Evolutionary conservation across 2,329 filamentous ascomycete genomes (phyloP).

Genomic region (Beauveria pseudobassiana): DNA sequence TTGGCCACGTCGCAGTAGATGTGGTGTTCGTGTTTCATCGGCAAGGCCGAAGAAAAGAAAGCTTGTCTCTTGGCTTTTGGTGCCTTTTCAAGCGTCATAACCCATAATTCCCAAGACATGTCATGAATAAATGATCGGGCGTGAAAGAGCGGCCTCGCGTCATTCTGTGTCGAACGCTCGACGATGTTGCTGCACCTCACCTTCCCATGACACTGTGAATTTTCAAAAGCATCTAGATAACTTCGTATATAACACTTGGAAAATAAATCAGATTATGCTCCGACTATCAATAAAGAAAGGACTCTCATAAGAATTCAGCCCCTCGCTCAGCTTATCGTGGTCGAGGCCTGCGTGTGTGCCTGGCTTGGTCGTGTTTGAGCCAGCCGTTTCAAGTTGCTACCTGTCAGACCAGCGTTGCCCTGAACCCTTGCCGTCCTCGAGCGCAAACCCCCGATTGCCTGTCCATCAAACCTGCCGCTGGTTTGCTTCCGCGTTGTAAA

Average conservation of each 20-base stretch:
- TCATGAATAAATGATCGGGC: not conserved
- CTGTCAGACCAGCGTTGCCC: constrained; percentile 7
- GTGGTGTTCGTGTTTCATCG: not conserved
- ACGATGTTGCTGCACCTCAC: not conserved
- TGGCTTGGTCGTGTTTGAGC: constrained; percentile 7
- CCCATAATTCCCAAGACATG: not conserved
- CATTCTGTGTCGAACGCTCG: too few relatives aligned
- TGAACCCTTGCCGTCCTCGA: not conserved
- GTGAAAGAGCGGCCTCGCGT: not conserved
- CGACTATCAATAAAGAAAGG: too few relatives aligned
- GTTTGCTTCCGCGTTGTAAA: not conserved
- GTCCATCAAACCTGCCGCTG: not conserved
- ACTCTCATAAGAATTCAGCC: not conserved
- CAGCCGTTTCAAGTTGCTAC: constrained; percentile 9
- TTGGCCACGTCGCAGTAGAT: not conserved
- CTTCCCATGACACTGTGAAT: not conserved
- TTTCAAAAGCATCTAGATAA: not conserved
- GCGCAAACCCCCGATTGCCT: not conserved
- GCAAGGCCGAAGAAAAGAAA: not conserved
- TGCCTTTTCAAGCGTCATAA: not conserved
- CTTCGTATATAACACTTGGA: not conserved
- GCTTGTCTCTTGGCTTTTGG: not conserved
- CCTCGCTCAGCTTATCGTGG: not conserved
- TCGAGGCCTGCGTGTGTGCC: not conserved
- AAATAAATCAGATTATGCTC: not conserved